Base-by-base conservation (phyloP, 441 rosid species). In the Adansonia madagascariensis region DNA sequence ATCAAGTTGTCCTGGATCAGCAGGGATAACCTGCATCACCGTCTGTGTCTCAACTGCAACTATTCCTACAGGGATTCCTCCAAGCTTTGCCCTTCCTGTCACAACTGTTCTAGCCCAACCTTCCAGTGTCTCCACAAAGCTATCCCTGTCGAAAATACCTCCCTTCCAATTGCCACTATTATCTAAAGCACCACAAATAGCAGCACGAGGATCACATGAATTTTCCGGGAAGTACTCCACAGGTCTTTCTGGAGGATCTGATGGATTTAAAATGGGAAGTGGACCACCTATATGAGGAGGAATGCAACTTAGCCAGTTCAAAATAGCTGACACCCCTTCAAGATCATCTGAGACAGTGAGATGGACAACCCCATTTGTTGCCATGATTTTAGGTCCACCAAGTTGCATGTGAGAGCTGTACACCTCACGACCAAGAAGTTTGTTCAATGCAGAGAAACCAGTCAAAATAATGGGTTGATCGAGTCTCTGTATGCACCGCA, bases 371-470 rank as follows among this genome's bases (percentile, higher is more conserved):
- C 99, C 99, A 81, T 97, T 97, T 64, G 98, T 97, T 55, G 97
- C 98, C 99, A 97, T 97, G 80, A 97, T 93, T 87, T 97, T 97
- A 3, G 99, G 99, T 44, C 99, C 99, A 76, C 99, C 99, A 68
- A 97, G 99, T 86, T 97, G 99, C 99, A 97, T 97, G 86, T 97
- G 99, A 77, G 99, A 97, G 85, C 99, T 97, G 86, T 97, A 97
- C 41, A 97, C 99, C 84, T 97, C 99, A 49, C 99, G 95, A 61
- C 99, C 99, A 62, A 97, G 99, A 76, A 97, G 94, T 85, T 97
- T 97, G 89, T 97, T 97, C 78, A 97, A 82, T 15, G 99, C 97
- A 56, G 99, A 93, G 88, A 97, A 97, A 56, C 99, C 99, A 3
- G 99, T 95, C 84, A 97, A 88, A 83, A 97, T 95, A 80, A 97